Percentiles rank a stretch among this genome's conserved stretches.
Evolutionary conservation across 306 rosid species (phyloP).

Genomic region (Prosopis cineraria): DNA sequence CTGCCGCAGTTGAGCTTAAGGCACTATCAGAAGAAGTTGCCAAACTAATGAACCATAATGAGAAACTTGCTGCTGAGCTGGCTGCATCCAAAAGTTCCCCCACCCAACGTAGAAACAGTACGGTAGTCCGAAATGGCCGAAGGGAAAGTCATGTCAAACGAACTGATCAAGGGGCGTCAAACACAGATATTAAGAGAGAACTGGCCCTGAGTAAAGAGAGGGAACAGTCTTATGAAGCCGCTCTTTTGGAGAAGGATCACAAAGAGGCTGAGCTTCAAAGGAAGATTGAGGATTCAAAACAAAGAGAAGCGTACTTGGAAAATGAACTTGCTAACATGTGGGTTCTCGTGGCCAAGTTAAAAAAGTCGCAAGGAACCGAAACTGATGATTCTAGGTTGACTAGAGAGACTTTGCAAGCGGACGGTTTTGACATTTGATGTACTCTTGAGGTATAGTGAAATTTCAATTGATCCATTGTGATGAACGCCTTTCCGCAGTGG

Average conservation of each 20-base stretch:
- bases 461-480: slow-evolving; percentile 40
- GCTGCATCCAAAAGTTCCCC: slow-evolving; percentile 75
- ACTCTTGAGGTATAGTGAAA: slow-evolving; percentile 46
- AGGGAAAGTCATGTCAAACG: slow-evolving; percentile 62
- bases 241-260: slow-evolving; percentile 72
- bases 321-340: slow-evolving; percentile 99
- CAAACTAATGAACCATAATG: slow-evolving; percentile 91
- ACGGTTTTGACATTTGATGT: slow-evolving; percentile 58
- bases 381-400: slow-evolving; percentile 66
- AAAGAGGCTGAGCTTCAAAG: slow-evolving; percentile 78
- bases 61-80: slow-evolving; percentile 72
- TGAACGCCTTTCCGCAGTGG: slow-evolving; percentile 40
- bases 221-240: slow-evolving; percentile 77
- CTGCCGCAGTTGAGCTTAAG: slow-evolving; percentile 99
- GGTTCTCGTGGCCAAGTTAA: slow-evolving; percentile 94
- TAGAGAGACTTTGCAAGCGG: slow-evolving; percentile 45
- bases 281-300: slow-evolving; percentile 89
- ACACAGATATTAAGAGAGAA: slow-evolving; percentile 74
- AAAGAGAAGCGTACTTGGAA: slow-evolving; percentile 90
- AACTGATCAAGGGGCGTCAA: slow-evolving; percentile 64
- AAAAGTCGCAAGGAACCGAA: slow-evolving; percentile 76
- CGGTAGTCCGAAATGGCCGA: slow-evolving; percentile 69
- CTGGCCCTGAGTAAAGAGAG: slow-evolving; percentile 79
- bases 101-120: slow-evolving; percentile 59
- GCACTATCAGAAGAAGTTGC: slow-evolving; percentile 96